Conservation (phyloP, 2,329 filamentous ascomycete species). For the Hymenoscyphus salicellus region DNA sequence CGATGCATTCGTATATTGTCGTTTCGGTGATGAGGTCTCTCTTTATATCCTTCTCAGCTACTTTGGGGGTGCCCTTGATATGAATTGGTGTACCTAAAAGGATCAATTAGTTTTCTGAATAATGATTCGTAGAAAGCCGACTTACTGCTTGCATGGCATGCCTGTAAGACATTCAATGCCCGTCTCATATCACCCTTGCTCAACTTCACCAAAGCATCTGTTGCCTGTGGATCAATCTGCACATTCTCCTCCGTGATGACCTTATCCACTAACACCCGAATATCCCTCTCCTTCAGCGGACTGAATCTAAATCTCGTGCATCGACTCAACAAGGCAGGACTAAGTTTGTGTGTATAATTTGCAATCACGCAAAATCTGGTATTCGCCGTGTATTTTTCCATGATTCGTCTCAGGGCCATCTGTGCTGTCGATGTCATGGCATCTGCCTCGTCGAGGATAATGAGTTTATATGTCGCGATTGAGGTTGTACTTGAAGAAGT, state of each 20-base stretch:
- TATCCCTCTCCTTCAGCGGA: conserved; percentile 84
- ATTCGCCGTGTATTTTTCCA: conserved; percentile 99
- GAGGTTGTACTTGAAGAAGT: conserved; percentile 45
- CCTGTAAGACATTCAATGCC: conserved; percentile 91
- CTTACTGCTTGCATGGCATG: conserved; percentile 89
- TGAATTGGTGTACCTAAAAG: conserved; percentile 64
- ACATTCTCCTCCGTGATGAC: conserved; percentile 86
- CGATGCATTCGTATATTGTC: conserved; percentile 94
- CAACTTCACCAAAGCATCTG: conserved; percentile 77
- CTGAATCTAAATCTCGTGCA: conserved; percentile 96
- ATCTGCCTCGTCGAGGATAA: conserved; percentile 97
- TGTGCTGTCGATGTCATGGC: conserved; percentile 99
- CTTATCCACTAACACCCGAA: conserved; percentile 78
- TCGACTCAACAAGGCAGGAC: conserved; percentile 83
- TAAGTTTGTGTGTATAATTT: conserved; percentile 98
- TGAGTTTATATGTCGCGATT: conserved; percentile 84
- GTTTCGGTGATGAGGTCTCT: conserved; percentile 87
- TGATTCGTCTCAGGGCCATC: conserved; percentile 93
- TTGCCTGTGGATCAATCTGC: conserved; percentile 76
- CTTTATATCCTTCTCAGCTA: conserved; percentile 62
- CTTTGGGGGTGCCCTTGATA: conserved; percentile 56
- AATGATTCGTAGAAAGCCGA: conserved; percentile 8
- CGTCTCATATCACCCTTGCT: conserved; percentile 96
- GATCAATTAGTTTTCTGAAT: not conserved
- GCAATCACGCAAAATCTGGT: conserved; percentile 98